Evolutionary conservation across 306 rosid species (phyloP).

Genomic region (Prosopis cineraria): DNA sequence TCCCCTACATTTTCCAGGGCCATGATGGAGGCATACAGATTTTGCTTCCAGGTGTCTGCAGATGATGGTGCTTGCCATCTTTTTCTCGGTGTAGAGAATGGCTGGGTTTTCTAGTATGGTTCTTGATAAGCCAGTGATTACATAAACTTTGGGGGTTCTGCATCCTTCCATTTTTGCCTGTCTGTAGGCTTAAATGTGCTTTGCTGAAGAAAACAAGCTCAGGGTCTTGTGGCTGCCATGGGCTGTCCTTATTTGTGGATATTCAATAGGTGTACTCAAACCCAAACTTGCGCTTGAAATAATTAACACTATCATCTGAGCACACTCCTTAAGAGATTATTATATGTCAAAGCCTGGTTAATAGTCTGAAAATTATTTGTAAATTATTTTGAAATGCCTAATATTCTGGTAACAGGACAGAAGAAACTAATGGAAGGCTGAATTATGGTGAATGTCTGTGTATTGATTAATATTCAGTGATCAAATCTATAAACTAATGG

Average conservation of each 20-base stretch:
- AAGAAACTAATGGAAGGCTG: conserved; percentile 14
- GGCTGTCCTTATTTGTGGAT: conserved; percentile 49
- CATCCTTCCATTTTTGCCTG: conserved; percentile 53
- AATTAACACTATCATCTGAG: conserved; percentile 2
- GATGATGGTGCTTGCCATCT: conserved; percentile 50
- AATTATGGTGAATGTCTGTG: conserved; percentile 9
- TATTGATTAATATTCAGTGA: not conserved
- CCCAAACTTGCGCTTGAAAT: conserved; percentile 38
- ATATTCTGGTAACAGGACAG: conserved; percentile 8
- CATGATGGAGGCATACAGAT: conserved; percentile 58
- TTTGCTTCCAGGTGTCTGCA: conserved; percentile 62
- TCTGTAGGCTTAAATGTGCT: conserved; percentile 57
- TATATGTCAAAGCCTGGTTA: conserved; percentile 20
- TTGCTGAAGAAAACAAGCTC: conserved; percentile 50
- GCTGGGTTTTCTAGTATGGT: conserved; percentile 42
- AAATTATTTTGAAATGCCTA: conserved; percentile 19
- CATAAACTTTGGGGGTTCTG: conserved; percentile 41
- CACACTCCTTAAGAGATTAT: conserved; percentile 15
- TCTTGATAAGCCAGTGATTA: conserved; percentile 47
- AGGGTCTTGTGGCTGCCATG: conserved; percentile 50
- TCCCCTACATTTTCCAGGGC: conserved; percentile 80
- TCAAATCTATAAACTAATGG: conserved; percentile 13
- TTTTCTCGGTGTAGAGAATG: conserved; percentile 48
- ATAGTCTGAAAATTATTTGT: conserved; percentile 11
- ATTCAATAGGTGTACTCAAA: conserved; percentile 40